phyloP scores from a whole-genome alignment of 2,329 filamentous ascomycete species.

The Hyphodiscus sp. region DNA sequence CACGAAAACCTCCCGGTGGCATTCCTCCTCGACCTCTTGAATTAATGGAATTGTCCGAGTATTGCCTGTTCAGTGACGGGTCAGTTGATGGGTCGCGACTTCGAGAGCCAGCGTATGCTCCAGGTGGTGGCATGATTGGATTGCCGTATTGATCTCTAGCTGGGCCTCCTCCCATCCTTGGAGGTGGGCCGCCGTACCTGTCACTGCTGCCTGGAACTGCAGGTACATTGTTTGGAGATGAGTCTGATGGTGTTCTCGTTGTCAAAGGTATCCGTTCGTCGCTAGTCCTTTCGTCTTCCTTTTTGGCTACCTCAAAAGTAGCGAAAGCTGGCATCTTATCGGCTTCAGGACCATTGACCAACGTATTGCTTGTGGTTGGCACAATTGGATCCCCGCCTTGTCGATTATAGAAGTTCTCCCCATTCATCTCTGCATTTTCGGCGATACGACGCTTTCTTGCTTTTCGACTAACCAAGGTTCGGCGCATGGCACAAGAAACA shows the following conservation, averaged over 20 bases:
- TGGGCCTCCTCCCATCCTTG: conserved; percentile 25
- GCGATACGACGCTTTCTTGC: conserved; percentile 87
- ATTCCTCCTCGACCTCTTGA: conserved; percentile 25
- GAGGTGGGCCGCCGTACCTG: conserved; percentile 14
- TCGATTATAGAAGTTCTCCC: conserved; percentile 80
- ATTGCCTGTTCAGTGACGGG: conserved; percentile 40
- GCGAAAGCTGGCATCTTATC: conserved; percentile 50
- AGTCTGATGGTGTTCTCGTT: conserved; percentile 51
- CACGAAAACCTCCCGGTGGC: conserved; percentile 17
- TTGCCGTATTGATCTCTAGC: conserved; percentile 62
- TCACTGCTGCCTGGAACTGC: conserved; percentile 10
- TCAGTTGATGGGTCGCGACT: conserved; percentile 41
- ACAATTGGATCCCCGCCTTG: conserved; percentile 37
- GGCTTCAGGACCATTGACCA: conserved; percentile 47
- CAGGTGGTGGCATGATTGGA: conserved; percentile 30
- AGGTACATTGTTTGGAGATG: conserved; percentile 38
- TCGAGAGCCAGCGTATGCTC: conserved; percentile 34
- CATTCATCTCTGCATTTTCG: conserved; percentile 95
- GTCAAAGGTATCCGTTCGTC: conserved; percentile 70
- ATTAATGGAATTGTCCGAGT: conserved; percentile 24
- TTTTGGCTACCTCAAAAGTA: conserved; percentile 51
- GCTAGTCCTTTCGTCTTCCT: conserved; percentile 52
- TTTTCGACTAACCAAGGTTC: conserved; percentile 85
- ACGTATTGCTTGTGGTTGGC: conserved; percentile 45
- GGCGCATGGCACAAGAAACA: conserved; percentile 89